A percentile compares a stretch with the other conserved stretches of the same genome.
Evolutionary conservation across 2,329 filamentous ascomycete genomes (phyloP).

Genomic region (Berkeleyomyces basicola): DNA sequence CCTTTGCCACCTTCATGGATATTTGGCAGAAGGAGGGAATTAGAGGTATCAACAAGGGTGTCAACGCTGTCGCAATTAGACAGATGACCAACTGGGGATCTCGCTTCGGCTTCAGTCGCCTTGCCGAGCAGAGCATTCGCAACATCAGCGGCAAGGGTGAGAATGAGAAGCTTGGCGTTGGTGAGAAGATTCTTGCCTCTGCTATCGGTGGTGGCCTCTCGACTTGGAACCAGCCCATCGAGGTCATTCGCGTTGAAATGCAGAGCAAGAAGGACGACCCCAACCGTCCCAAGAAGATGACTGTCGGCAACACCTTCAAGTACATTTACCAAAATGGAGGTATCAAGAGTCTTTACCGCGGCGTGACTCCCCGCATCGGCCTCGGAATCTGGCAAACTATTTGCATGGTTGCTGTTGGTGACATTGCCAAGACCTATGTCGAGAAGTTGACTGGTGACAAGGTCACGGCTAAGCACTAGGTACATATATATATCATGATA

Average conservation of each 20-base stretch:
- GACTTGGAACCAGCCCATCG: constrained; percentile 99
- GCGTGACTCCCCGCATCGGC: constrained; percentile 83
- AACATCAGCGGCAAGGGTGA: constrained; percentile 61
- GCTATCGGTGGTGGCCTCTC: constrained; percentile 82
- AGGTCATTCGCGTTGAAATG: constrained; percentile 99
- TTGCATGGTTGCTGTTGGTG: constrained; percentile 98
- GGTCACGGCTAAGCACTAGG: constrained; percentile 51
- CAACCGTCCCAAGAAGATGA: constrained; percentile 98
- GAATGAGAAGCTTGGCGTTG: constrained; percentile 55
- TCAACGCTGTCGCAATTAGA: constrained; percentile 95
- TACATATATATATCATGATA: neutral
- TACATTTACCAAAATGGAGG: constrained; percentile 92
- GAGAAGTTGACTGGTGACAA: constrained; percentile 48
- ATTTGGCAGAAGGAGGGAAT: constrained; percentile 94
- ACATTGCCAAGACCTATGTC: constrained; percentile 63
- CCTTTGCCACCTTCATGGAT: constrained; percentile 88
- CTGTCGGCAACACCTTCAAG: constrained; percentile 63
- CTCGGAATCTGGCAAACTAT: constrained; percentile 98
- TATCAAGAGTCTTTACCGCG: constrained; percentile 82
- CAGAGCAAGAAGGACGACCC: constrained; percentile 97
- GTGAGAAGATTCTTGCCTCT: constrained; percentile 80
- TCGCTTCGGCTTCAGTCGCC: constrained; percentile 80
- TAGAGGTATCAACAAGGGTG: constrained; percentile 90
- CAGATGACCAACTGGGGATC: constrained; percentile 99
- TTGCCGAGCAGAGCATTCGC: constrained; percentile 81